Percentiles rank a stretch among this genome's conserved stretches.
phyloP scores from a whole-genome alignment of 2,329 filamentous ascomycete species.

The Cercospora sp. region DNA sequence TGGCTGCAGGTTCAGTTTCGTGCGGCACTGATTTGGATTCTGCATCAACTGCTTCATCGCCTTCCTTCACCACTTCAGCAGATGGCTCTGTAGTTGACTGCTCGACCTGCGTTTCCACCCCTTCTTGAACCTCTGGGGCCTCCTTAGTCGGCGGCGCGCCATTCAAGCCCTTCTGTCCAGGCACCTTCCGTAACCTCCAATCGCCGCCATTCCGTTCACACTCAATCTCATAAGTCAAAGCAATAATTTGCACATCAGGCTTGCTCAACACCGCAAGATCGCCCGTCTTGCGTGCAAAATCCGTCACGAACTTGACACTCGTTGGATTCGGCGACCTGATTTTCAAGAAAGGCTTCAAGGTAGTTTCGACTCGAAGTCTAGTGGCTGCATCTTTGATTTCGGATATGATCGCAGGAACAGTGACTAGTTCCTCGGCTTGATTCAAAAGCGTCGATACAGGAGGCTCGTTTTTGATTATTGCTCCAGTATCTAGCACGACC shows the following conservation, averaged over 20 bases:
- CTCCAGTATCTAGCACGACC: slow-evolving; percentile 85
- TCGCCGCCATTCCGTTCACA: slow-evolving; percentile 86
- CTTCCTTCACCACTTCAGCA: slow-evolving; percentile 3
- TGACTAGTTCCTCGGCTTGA: slow-evolving; percentile 75
- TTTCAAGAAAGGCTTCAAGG: slow-evolving; percentile 80
- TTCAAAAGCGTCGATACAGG: slow-evolving; percentile 77
- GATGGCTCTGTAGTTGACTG: neutral
- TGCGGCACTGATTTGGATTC: neutral
- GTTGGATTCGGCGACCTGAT: slow-evolving; percentile 71
- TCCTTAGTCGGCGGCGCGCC: slow-evolving; percentile 59
- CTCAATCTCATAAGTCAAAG: slow-evolving; percentile 91
- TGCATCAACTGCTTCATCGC: neutral
- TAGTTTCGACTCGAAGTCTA: slow-evolving; percentile 76
- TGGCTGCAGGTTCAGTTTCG: neutral
- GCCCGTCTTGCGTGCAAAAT: slow-evolving; percentile 86
- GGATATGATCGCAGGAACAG: slow-evolving; percentile 78
- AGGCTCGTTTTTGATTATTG: slow-evolving; percentile 90
- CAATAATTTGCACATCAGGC: slow-evolving; percentile 85
- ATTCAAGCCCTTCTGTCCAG: slow-evolving; percentile 76
- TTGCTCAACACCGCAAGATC: slow-evolving; percentile 84
- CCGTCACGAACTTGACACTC: slow-evolving; percentile 75
- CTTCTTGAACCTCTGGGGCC: neutral
- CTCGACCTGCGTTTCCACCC: slow-evolving; percentile 2
- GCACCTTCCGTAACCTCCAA: slow-evolving; percentile 76
- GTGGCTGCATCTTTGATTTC: slow-evolving; percentile 87